phyloP scores from a whole-genome alignment of 495 filamentous ascomycete species.

The Astrocystis sublimbata region DNA sequence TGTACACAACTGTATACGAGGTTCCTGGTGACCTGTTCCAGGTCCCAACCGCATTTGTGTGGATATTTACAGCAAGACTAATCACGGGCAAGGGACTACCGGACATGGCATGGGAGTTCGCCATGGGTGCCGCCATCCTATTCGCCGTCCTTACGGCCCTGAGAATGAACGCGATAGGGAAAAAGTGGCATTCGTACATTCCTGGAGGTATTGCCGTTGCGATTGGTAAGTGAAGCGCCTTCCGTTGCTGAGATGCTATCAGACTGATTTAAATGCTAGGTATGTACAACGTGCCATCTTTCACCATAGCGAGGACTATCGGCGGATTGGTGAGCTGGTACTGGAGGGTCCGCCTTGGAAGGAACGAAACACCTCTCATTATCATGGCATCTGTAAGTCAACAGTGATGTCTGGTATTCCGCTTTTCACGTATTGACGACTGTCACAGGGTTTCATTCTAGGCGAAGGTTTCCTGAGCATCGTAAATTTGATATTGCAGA shows the following conservation, averaged over 20 bases:
- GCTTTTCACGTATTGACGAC: background rate
- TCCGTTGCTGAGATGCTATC: background rate
- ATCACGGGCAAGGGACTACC: constrained; percentile 94
- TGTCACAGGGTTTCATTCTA: constrained; percentile 71
- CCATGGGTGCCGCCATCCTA: constrained; percentile 65
- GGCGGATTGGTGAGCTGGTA: constrained; percentile 87
- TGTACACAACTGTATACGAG: constrained; percentile 88
- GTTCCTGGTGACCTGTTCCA: constrained; percentile 88
- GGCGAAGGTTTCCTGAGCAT: constrained; percentile 96
- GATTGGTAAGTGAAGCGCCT: constrained; percentile 57
- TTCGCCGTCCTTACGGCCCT: constrained; percentile 70
- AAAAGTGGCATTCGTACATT: constrained; percentile 60
- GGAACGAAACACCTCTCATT: constrained; percentile 59
- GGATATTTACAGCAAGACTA: constrained; percentile 92
- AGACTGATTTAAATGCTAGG: constrained; percentile 48
- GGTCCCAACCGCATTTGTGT: constrained; percentile 91
- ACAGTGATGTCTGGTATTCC: background rate
- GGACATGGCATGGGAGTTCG: constrained; percentile 74
- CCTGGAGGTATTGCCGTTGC: constrained; percentile 96
- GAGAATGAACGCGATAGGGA: constrained; percentile 56
- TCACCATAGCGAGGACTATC: constrained; percentile 85
- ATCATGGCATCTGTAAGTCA: constrained; percentile 55
- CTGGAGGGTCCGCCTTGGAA: constrained; percentile 57
- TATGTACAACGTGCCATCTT: constrained; percentile 97
- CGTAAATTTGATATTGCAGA: constrained; percentile 82